These are phyloP conservation scores for Penicillium canariense DNA, from an alignment of 495 filamentous ascomycete genomes.

Conservation along the genomic window DNA sequence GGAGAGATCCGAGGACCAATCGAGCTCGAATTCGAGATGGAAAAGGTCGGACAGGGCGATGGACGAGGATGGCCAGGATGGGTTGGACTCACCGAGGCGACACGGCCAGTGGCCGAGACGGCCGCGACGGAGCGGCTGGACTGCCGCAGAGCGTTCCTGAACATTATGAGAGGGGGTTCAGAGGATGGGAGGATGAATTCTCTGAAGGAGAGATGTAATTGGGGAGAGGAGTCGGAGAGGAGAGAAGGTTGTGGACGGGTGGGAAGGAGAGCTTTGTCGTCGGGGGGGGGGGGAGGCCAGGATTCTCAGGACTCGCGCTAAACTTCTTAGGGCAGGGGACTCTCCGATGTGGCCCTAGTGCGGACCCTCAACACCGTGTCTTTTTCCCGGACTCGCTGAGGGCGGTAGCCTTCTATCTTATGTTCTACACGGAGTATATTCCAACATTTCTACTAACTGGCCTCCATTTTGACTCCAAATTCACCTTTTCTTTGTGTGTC, in stretches of 20 bases:
- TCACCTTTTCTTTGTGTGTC: constrained; percentile 1
- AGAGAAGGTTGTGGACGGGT: constrained; percentile 49
- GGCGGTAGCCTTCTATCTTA: neutral
- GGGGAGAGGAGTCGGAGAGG: constrained; percentile 47
- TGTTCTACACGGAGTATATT: neutral
- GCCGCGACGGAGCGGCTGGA: constrained; percentile 90
- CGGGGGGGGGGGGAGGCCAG: constrained; percentile 39
- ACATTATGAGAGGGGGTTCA: constrained; percentile 70
- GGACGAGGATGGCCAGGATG: constrained; percentile 36
- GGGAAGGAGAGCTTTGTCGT: constrained; percentile 57
- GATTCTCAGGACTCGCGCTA: constrained; percentile 49
- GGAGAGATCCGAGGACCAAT: constrained; percentile 35
- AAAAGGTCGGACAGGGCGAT: constrained; percentile 23
- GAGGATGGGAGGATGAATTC: constrained; percentile 47
- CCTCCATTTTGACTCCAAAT: constrained; percentile 16
- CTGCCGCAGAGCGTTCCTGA: constrained; percentile 96
- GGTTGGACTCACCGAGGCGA: constrained; percentile 80
- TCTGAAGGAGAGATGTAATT: constrained; percentile 52
- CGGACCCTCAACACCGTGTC: constrained; percentile 23
- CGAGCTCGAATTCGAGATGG: constrained; percentile 43
- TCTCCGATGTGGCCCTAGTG: constrained; percentile 51
- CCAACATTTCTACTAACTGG: neutral
- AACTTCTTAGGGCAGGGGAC: constrained; percentile 42
- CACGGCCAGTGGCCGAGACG: constrained; percentile 84
- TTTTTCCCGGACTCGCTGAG: neutral